A percentile compares a stretch with the other conserved stretches of the same genome.
Evolutionary conservation across 495 filamentous ascomycete genomes (phyloP).

Genomic region (Talaromyces nanjingensis): DNA sequence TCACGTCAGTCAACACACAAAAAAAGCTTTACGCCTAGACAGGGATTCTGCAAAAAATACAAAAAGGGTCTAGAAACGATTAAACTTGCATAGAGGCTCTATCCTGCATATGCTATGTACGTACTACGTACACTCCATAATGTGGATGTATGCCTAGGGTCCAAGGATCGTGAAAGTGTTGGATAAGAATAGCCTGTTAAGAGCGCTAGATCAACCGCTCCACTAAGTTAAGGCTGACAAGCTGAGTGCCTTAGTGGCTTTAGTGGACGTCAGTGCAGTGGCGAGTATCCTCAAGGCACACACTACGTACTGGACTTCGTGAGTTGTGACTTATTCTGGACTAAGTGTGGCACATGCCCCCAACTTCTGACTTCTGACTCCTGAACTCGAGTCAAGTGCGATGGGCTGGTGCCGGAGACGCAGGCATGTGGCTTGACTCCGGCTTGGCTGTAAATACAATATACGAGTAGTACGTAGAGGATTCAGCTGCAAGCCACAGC

Average conservation of each 20-base stretch:
- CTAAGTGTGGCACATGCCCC: background rate
- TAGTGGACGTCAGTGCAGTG: background rate
- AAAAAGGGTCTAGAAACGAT: background rate
- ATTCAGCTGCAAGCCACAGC: background rate
- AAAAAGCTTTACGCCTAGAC: too few relatives aligned
- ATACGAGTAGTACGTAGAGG: background rate
- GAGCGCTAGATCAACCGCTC: too few relatives aligned
- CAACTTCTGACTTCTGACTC: too few relatives aligned
- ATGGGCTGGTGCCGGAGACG: background rate
- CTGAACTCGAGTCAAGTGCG: background rate
- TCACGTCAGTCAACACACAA: background rate
- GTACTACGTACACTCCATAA: background rate
- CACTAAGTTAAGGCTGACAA: conserved; percentile 4
- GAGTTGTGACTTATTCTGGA: background rate
- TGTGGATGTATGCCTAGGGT: background rate
- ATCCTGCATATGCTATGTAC: background rate
- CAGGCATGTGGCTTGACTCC: background rate
- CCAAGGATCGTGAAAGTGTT: background rate
- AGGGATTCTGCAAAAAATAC: too few relatives aligned
- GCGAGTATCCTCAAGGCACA: conserved; percentile 1
- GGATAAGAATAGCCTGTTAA: background rate
- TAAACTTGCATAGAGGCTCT: background rate
- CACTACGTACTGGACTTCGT: too few relatives aligned
- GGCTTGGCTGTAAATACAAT: background rate
- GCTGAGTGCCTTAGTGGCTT: background rate